phyloP scores from a whole-genome alignment of 768 basidiomycete species.

The Phlebiopsis flavidoalba region DNA sequence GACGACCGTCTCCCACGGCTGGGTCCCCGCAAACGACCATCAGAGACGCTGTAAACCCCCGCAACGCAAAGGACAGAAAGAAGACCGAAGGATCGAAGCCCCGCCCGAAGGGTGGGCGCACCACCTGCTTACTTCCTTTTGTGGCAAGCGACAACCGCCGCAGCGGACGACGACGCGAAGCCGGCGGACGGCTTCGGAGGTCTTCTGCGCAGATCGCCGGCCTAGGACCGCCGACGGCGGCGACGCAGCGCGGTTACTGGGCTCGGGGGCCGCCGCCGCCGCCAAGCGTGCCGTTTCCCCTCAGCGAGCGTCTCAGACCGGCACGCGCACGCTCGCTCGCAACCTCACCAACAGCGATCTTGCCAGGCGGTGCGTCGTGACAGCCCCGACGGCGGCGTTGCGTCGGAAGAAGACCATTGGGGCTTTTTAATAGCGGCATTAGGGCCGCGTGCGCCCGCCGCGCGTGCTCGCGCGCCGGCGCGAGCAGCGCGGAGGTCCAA shows the following conservation, averaged over 20 bases:
- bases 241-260: background rate
- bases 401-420: background rate
- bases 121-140: background rate
- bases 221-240: background rate
- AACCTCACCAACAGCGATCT: background rate
- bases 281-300: background rate
- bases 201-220: background rate
- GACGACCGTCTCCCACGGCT: background rate
- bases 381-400: background rate
- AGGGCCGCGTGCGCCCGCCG: background rate
- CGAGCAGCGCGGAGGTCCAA: background rate
- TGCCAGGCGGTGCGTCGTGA: background rate
- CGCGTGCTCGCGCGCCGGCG: background rate
- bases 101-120: background rate
- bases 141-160: background rate
- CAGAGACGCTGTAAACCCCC: background rate
- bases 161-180: background rate
- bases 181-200: no score
- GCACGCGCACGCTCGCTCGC: background rate
- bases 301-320: no score
- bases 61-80: background rate
- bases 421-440: background rate
- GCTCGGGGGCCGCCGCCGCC: no score
- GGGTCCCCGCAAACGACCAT: background rate
- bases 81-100: background rate